Base-by-base conservation (phyloP, 1,139 yeast species). In the Taphrina communis region DNA sequence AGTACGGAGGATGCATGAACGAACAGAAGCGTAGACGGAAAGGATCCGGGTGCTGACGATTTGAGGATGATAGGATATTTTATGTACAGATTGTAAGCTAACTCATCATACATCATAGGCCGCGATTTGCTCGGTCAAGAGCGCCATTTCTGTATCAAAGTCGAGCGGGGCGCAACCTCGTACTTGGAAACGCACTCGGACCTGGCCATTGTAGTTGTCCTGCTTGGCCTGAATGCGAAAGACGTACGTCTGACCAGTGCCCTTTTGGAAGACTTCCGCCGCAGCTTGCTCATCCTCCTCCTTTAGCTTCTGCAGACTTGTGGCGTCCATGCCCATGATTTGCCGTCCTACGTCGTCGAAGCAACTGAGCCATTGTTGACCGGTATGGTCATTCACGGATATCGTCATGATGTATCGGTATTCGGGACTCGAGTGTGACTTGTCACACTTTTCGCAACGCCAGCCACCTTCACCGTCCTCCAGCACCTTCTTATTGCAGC, bases 391-490 rank as follows among this genome's bases (percentile, higher is more conserved):
- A 76, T 87, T 83, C 12, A 92, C 84, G 2, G 91, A 85, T 66
- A 87, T 79, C 35, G 88, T 87, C 73, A 93, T 78, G 70, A 93
- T 86, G 75, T 89, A 95, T 77, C 98, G 85, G 80, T 89, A 87
- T 65, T 83, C 82, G 42, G 99, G 97, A 70, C 82, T 83, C 2
- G 84, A 82, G 75, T 85, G 87, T 70, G 84, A 84, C 70, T 84
- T 81, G 75, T 90, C 88, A 83, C 98, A 93, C 78, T 88, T 89
- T 77, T 92, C 98, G 81, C 99, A 95, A 78, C 96, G 86, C 97
- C 97, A 94, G 77, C 88, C 90, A 52, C 85, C 82, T 69, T 85
- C 88, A 35, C 68, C 65, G 44, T 71, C 74, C 75, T 89, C 88
- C 60, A 88, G 79, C 48, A 92, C 90, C 79, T 95, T 95, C 76